These are phyloP conservation scores for Buxus sempervirens DNA, from an alignment of 164 flowering plant genomes.

Conservation along the genomic window DNA sequence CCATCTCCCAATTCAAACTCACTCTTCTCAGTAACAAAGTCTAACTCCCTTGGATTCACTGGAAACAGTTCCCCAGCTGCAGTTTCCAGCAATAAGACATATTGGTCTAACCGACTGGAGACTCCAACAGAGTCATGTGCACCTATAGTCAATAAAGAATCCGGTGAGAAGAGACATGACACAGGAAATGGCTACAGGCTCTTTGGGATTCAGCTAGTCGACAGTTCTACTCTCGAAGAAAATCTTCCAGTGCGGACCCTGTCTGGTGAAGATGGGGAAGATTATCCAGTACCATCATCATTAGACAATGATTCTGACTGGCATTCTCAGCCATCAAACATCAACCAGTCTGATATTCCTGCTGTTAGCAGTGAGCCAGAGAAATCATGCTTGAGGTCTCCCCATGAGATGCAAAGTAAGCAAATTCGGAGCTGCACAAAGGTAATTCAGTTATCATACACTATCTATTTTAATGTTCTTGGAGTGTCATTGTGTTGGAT, in stretches of 20 bases:
- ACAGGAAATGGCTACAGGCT: slow-evolving; percentile 59
- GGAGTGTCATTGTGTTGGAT: neutral
- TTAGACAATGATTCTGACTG: slow-evolving; percentile 55
- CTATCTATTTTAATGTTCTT: neutral
- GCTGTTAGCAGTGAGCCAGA: slow-evolving; percentile 72
- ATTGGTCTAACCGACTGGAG: slow-evolving; percentile 48
- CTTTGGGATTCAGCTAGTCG: slow-evolving; percentile 79
- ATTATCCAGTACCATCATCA: slow-evolving; percentile 37
- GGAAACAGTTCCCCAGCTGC: slow-evolving; percentile 37
- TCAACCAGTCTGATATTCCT: slow-evolving; percentile 51
- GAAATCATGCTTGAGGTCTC: slow-evolving; percentile 59
- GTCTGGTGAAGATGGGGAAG: slow-evolving; percentile 37
- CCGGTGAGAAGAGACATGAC: slow-evolving; percentile 53
- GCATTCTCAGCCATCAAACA: slow-evolving; percentile 64
- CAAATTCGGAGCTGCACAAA: slow-evolving; percentile 86
- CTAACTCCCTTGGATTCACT: slow-evolving; percentile 30
- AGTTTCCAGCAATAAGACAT: slow-evolving; percentile 39
- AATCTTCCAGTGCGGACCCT: slow-evolving; percentile 23
- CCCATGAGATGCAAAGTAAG: slow-evolving; percentile 65
- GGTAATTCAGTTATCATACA: slow-evolving; percentile 32
- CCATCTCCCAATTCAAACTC: slow-evolving; percentile 40
- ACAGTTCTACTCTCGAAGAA: slow-evolving; percentile 45
- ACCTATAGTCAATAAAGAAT: slow-evolving; percentile 36
- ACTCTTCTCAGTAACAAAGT: slow-evolving; percentile 34
- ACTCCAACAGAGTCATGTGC: slow-evolving; percentile 41